phyloP scores from a whole-genome alignment of 2,329 filamentous ascomycete species.

The Pseudocercospora cruenta region DNA sequence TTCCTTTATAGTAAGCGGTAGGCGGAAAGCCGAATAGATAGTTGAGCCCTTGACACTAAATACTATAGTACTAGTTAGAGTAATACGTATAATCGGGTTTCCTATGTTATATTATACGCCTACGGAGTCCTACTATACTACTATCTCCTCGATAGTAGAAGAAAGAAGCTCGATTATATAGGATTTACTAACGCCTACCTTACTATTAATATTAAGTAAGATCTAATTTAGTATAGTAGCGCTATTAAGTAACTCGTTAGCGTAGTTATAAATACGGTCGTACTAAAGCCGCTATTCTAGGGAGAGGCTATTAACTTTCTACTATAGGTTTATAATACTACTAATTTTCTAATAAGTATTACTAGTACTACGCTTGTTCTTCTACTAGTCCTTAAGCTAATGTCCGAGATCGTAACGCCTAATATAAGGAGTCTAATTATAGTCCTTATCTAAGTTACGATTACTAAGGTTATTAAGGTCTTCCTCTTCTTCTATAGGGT shows the following conservation, averaged over 20 bases:
- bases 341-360: no score
- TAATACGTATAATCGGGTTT: no score
- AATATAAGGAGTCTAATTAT: no score
- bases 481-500: no score
- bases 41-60: not conserved
- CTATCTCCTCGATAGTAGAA: not conserved
- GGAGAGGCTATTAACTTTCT: no score
- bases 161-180: no score
- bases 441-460: no score
- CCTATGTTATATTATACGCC: not conserved
- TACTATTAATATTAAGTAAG: not conserved
- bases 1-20: not conserved
- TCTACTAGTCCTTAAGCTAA: no score
- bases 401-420: no score
- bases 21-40: not conserved
- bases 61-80: not conserved
- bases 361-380: no score
- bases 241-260: not conserved
- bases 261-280: not conserved
- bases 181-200: not conserved
- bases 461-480: no score
- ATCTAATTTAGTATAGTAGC: not conserved
- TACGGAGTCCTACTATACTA: not conserved
- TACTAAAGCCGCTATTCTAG: not conserved
- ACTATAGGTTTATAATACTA: no score